Percentiles rank a stretch among this genome's conserved stretches.
These are phyloP conservation scores for Pelargonium myrrhifolium DNA, from an alignment of 441 rosid species.

Conservation along the genomic window DNA sequence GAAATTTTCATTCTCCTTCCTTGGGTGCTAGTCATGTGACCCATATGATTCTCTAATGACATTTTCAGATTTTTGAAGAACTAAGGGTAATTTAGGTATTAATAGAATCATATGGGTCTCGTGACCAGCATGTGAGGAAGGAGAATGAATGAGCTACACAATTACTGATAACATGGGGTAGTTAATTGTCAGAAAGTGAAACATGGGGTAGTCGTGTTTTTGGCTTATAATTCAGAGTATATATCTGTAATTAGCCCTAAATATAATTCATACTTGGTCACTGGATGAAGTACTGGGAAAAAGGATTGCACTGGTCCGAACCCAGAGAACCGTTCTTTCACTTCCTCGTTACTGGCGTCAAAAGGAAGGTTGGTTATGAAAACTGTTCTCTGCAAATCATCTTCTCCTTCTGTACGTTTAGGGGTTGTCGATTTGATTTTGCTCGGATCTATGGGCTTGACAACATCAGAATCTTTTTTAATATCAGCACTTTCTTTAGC, in stretches of 20 bases:
- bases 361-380: conserved; percentile 82
- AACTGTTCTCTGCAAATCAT: conserved; percentile 58
- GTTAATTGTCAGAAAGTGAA: too few species aligned
- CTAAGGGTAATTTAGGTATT: too few species aligned
- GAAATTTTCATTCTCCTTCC: too few species aligned
- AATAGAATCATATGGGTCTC: too few species aligned
- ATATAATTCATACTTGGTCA: conserved; percentile 65
- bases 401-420: conserved; percentile 38
- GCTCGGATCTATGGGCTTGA: conserved; percentile 32
- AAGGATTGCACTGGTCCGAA: conserved; percentile 76
- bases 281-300: conserved; percentile 70
- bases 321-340: conserved; percentile 59
- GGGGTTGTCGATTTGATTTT: conserved; percentile 30
- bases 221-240: too few species aligned
- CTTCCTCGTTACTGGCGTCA: conserved; percentile 59
- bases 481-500: conserved; percentile 23
- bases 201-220: too few species aligned
- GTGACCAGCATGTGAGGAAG: too few species aligned
- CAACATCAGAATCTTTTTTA: conserved; percentile 23
- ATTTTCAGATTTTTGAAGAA: too few species aligned
- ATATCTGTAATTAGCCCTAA: neutral
- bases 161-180: too few species aligned
- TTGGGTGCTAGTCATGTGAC: too few species aligned
- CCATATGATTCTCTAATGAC: too few species aligned
- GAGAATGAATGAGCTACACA: too few species aligned